These are phyloP conservation scores for Arthrobotrys megalospora DNA, from an alignment of 2,329 filamentous ascomycete species.

Conservation along the genomic window DNA sequence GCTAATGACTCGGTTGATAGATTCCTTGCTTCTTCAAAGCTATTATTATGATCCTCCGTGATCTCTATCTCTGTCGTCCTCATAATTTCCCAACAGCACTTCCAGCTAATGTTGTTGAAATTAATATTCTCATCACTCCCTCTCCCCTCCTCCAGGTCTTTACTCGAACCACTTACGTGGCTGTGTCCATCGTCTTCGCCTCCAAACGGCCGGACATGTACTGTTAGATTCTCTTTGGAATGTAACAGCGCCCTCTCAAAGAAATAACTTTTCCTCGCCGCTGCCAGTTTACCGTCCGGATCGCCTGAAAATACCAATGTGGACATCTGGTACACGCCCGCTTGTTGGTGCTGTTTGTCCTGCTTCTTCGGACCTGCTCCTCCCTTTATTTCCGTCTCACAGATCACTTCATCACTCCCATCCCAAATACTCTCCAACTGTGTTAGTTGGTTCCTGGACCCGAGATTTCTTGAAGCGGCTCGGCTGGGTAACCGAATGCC, in stretches of 20 bases:
- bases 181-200: conserved; percentile 14
- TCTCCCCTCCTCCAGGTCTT: conserved; percentile 36
- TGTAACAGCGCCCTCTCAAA: conserved; percentile 28
- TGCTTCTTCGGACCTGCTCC: conserved; percentile 36
- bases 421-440: conserved; percentile 55
- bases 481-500: conserved; percentile 39
- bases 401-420: conserved; percentile 54
- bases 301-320: conserved; percentile 56
- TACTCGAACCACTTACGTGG: background rate
- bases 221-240: conserved; percentile 46
- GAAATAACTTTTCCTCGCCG: conserved; percentile 47
- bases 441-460: conserved; percentile 41
- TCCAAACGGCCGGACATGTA: conserved; percentile 34
- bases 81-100: conserved; percentile 55
- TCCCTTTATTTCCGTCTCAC: conserved; percentile 30
- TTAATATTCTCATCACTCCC: conserved; percentile 31
- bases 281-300: conserved; percentile 43
- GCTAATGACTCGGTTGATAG: conserved; percentile 51
- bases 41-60: conserved; percentile 50
- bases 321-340: conserved; percentile 51
- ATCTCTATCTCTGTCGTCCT: conserved; percentile 59
- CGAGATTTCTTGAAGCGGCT: conserved; percentile 39
- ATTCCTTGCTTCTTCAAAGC: conserved; percentile 49
- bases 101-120: background rate
- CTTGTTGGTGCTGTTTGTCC: conserved; percentile 33